phyloP scores from a whole-genome alignment of 768 basidiomycete genomes.

The Mycena albidolilacea region DNA sequence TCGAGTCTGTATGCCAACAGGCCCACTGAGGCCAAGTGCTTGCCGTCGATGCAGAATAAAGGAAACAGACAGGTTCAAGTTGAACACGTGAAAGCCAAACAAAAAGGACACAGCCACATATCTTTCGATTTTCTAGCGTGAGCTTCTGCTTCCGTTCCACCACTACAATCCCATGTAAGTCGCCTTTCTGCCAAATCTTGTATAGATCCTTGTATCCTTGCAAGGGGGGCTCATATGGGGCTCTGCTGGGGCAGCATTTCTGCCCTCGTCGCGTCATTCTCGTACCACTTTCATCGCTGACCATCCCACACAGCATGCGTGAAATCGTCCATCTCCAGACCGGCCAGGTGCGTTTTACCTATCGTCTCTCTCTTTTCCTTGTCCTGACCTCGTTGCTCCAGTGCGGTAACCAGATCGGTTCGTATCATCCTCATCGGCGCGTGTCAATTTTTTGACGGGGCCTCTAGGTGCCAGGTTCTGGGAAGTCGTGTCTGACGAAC shows the following conservation, averaged over 20 bases:
- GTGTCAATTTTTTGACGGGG: conserved; percentile 38
- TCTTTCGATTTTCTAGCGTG: no score
- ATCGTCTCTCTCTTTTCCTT: conserved; percentile 41
- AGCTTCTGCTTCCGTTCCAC: no score
- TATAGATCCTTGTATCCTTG: not conserved
- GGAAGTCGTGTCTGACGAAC: conserved; percentile 99
- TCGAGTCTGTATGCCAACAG: no score
- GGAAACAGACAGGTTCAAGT: no score
- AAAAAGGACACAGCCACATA: no score
- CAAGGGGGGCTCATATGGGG: not conserved
- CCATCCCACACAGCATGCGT: conserved; percentile 82
- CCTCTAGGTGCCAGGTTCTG: conserved; percentile 90
- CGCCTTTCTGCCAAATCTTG: no score
- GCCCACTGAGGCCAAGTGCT: no score
- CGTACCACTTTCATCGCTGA: conserved; percentile 61
- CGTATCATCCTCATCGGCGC: conserved; percentile 49
- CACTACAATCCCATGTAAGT: no score
- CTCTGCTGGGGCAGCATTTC: conserved; percentile 6
- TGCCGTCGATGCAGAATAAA: no score
- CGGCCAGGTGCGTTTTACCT: conserved; percentile 80
- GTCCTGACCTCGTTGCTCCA: conserved; percentile 51
- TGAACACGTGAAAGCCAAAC: no score
- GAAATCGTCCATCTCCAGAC: conserved; percentile 99
- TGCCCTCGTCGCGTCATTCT: conserved; percentile 57
- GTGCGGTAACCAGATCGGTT: conserved; percentile 99